Evolutionary conservation across 495 filamentous ascomycete species (phyloP).

Genomic region (Rhizodiscina lignyota): DNA sequence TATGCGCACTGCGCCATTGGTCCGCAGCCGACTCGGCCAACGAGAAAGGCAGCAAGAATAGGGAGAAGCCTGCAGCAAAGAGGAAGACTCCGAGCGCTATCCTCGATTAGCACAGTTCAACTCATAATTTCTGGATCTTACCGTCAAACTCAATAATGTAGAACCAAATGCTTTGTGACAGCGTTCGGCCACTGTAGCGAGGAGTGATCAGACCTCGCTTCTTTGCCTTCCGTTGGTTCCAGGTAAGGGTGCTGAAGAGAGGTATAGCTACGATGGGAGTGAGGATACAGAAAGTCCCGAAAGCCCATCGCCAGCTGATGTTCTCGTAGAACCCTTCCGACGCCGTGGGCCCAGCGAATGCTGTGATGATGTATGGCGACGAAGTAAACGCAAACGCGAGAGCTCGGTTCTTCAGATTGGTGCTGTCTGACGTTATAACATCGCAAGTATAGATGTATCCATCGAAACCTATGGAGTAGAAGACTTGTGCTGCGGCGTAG

Average conservation of each 20-base stretch:
- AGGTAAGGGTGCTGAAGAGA: constrained; percentile 6
- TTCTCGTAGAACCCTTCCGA: constrained; percentile 27
- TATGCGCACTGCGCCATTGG: constrained; percentile 31
- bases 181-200: constrained; percentile 1
- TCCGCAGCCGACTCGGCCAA: constrained; percentile 28
- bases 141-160: constrained; percentile 14
- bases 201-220: constrained; percentile 17
- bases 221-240: constrained; percentile 42
- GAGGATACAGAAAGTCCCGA: constrained; percentile 31
- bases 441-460: constrained; percentile 2
- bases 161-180: constrained; percentile 5
- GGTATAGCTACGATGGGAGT: constrained; percentile 20
- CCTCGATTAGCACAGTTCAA: constrained; percentile 11
- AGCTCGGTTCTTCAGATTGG: constrained; percentile 42
- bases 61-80: constrained; percentile 36
- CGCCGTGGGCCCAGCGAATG: constrained; percentile 31
- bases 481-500: constrained; percentile 30
- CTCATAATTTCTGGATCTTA: constrained; percentile 2
- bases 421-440: constrained; percentile 45
- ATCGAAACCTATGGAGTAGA: constrained; percentile 39
- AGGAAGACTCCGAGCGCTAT: constrained; percentile 43
- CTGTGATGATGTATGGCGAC: constrained; percentile 53
- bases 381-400: constrained; percentile 42
- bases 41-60: constrained; percentile 49
- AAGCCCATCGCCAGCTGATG: constrained; percentile 40